Evolutionary conservation across 2,329 filamentous ascomycete genomes (phyloP).

Genomic region (Annulohypoxylon truncatum): DNA sequence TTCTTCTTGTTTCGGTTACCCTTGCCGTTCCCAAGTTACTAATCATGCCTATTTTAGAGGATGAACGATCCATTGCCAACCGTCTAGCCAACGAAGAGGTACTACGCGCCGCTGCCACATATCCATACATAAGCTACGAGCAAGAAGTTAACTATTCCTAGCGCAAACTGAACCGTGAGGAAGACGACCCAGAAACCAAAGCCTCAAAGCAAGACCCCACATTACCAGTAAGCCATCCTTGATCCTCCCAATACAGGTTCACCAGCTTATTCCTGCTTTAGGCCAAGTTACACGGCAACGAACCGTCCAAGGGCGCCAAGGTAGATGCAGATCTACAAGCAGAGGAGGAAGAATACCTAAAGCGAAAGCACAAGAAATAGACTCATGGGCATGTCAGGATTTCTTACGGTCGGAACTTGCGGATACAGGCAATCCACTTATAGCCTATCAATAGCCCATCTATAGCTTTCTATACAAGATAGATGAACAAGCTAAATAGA

Average conservation of each 20-base stretch:
- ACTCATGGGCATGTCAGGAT: not conserved
- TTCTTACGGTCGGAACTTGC: not conserved
- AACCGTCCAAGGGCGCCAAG: conserved; percentile 78
- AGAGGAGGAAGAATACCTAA: conserved; percentile 74
- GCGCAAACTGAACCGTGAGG: conserved; percentile 51
- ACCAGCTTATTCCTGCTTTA: conserved; percentile 39
- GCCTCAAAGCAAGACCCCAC: conserved; percentile 70
- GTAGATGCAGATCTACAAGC: conserved; percentile 75
- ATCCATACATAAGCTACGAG: not conserved
- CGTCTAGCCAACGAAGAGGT: conserved; percentile 73
- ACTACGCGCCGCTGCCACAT: conserved; percentile 43
- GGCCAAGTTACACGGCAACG: conserved; percentile 76
- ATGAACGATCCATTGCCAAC: conserved; percentile 78
- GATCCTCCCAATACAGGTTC: conserved; percentile 18
- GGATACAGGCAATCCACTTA: not conserved
- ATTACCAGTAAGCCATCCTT: conserved; percentile 59
- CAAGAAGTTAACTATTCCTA: conserved; percentile 21
- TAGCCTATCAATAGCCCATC: not conserved
- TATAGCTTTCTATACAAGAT: conserved; percentile 2
- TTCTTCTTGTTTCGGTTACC: not conserved
- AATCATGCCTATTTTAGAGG: conserved; percentile 61
- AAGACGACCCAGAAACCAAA: conserved; percentile 58
- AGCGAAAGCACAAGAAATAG: conserved; percentile 67
- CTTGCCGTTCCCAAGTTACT: conserved; percentile 13
- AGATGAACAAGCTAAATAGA: conserved; percentile 7